phyloP scores from a whole-genome alignment of 2,329 filamentous ascomycete species.

The Penicillium sp. region DNA sequence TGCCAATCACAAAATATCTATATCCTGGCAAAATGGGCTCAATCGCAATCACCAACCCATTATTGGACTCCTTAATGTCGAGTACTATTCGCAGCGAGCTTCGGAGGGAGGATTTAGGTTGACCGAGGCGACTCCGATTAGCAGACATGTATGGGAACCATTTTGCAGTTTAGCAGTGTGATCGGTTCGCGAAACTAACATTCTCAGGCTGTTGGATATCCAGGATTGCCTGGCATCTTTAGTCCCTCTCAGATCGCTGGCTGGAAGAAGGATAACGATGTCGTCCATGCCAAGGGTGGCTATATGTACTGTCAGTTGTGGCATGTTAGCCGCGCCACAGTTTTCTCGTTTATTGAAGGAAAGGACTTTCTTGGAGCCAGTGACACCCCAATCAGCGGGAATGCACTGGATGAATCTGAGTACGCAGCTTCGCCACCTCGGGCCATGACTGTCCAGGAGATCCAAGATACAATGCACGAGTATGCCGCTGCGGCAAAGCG shows the following conservation, averaged over 20 bases:
- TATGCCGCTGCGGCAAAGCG: constrained; percentile 43
- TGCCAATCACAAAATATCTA: too few relatives aligned
- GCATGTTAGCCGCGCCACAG: constrained; percentile 38
- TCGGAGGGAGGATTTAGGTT: constrained; percentile 32
- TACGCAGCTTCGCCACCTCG: constrained; percentile 30
- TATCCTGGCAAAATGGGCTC: too few relatives aligned
- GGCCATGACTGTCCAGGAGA: constrained; percentile 38
- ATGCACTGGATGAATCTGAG: constrained; percentile 35
- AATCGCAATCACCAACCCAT: too few relatives aligned
- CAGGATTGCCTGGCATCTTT: constrained; percentile 31
- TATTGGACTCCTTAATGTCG: constrained; percentile 10
- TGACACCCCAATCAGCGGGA: constrained; percentile 37
- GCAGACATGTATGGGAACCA: constrained; percentile 17
- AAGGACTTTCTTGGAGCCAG: constrained; percentile 22
- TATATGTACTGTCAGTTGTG: constrained; percentile 35
- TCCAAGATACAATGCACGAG: constrained; percentile 36
- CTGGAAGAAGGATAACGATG: constrained; percentile 33
- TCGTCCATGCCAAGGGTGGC: constrained; percentile 31
- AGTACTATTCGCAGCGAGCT: constrained; percentile 34
- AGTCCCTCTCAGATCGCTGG: constrained; percentile 27
- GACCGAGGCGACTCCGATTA: constrained; percentile 34
- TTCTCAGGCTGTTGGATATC: constrained; percentile 26
- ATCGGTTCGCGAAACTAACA: neutral
- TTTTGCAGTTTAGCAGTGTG: neutral
- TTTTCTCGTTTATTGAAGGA: constrained; percentile 38